Evolutionary conservation across 768 basidiomycete species (phyloP), one percentile per base, ranked within the genome.

Genomic region (Boletales sp.): DNA sequence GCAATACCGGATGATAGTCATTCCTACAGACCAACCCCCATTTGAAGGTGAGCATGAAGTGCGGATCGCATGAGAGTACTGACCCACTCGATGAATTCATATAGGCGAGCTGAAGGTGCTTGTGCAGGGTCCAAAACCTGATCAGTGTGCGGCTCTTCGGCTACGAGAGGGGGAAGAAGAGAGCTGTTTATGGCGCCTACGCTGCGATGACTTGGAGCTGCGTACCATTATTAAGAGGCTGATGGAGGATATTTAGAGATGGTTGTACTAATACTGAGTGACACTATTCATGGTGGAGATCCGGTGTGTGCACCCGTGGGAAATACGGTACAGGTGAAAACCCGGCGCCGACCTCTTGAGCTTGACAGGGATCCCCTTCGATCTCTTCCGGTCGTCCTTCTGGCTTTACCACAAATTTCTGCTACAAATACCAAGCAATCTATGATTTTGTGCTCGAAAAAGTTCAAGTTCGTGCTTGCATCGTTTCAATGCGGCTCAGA

Each of bases 131-230:
- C 63, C 63, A 47, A 45, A 54, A 12, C 39, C 53, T 31, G 38
- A 43, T 18, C 44, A 55, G 39, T 39, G 39, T 9, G 78, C 77
- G 6, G 71, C 73, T 12, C 62, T 88, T 30, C 78, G 85, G 31
- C 65, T 90, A 41, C 78, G 74, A 43, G 81, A 81, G 54, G 76
- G 77, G 17, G 83, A 86, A 5, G 87, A 87, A 36, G 82, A 83
- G 30, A 78, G 84, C 27, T 87, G 85, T 60, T 62, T 90, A 40
- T 90, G 87, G 86, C 77, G 82, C 43, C 46, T 88, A 51, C 81
- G 84, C 27, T 79, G 81, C 58, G 71, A 67, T 11, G 76, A 83
- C 45, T 59, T 56, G 14, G 66, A 57, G 14, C 54, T 86, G 53
- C 64, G 77, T 48, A 67, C 54, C 21, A 55, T 68, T 18, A 72